Base-by-base conservation (phyloP, 257 asterid genomes). In the Cynanchum wilfordii region DNA sequence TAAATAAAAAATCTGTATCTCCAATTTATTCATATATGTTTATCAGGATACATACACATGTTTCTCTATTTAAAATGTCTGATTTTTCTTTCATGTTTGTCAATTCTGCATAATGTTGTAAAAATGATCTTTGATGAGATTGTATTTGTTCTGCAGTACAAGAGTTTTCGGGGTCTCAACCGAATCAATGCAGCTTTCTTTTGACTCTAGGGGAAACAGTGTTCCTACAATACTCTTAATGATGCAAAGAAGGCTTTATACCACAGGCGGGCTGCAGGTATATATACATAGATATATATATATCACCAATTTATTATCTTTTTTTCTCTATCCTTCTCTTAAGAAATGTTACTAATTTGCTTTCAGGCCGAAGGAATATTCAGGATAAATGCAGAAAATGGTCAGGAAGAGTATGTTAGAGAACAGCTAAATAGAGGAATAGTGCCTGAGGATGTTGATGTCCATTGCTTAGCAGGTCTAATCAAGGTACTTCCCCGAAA, bases 171-270 rank as follows among this genome's bases (percentile, higher is more conserved):
- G 97, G 44, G 97, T 91, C 76, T 91, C 97, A 42, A 89, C 92
- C 2, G 95, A 91, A 73, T 91, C 96, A 2, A 91, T 91, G 97
- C 97, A 91, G 86, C 95, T 91, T 49, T 91, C 96, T 13, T 85
- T 83, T 73, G 97, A 91, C 74, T 75, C 89, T 30, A 76, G 97
- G 76, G 97, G 96, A 69, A 91, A 91, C 66, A 84, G 92, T 38
- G 92, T 91, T 20, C 97, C 97, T 5, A 91, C 96, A 22, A 89
- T 89, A 76, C 87, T 91, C 38, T 78, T 91, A 45, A 86, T 91
- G 96, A 89, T 91, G 97, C 96, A 91, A 75, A 80, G 93, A 45
- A 85, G 93, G 59, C 81, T 91, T 75, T 87, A 91, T 75, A 71
- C 76, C 38, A 91, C 83, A 75, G 90, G 97, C 27, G 96, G 96